Evolutionary conservation across 768 basidiomycete genomes (phyloP).

Genomic region (Trametes villosa): DNA sequence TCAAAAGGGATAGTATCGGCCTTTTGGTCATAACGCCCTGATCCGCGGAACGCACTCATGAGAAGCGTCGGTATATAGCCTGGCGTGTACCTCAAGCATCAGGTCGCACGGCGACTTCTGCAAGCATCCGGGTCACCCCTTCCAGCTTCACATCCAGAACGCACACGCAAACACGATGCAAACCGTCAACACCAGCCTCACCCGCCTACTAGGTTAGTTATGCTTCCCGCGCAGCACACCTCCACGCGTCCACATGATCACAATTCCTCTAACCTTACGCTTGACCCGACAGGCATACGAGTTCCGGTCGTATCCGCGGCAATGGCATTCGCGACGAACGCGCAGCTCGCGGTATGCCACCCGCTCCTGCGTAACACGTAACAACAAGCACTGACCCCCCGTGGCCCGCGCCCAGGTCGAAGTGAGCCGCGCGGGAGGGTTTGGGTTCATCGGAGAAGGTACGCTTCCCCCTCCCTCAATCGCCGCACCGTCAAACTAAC

Average conservation of each 20-base stretch:
- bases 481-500: not conserved
- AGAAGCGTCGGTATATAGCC: too few species aligned
- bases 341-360: conserved; percentile 38
- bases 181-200: conserved; percentile 48
- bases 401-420: conserved; percentile 44
- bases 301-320: conserved; percentile 67
- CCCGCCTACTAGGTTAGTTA: conserved; percentile 52
- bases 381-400: conserved; percentile 37
- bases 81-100: too few species aligned
- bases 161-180: conserved; percentile 32
- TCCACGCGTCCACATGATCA: not conserved
- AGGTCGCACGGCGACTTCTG: too few species aligned
- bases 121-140: too few species aligned
- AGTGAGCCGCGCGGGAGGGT: conserved; percentile 70
- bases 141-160: too few species aligned
- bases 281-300: conserved; percentile 46
- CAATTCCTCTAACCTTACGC: not conserved
- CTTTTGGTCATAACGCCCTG: too few species aligned
- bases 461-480: conserved; percentile 2
- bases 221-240: not conserved
- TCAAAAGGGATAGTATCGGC: too few species aligned
- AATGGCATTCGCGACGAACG: conserved; percentile 75
- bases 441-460: conserved; percentile 78
- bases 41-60: too few species aligned
- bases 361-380: conserved; percentile 7